These are phyloP conservation scores for Ceratocystiopsis minuta DNA, from an alignment of 2,329 filamentous ascomycete genomes.

Conservation along the genomic window DNA sequence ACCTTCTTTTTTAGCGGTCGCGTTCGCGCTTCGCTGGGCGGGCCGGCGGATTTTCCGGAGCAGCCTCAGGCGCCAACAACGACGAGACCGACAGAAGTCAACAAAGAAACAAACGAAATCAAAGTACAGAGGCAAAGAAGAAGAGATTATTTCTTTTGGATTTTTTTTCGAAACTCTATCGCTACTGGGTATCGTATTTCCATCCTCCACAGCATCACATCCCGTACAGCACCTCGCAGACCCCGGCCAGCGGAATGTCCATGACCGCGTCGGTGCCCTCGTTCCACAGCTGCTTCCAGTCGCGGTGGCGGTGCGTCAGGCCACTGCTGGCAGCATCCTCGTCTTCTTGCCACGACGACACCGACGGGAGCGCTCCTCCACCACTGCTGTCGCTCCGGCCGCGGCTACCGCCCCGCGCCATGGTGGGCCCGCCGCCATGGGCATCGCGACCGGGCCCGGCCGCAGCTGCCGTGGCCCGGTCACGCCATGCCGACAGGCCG, in stretches of 20 bases:
- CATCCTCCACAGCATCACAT: no score
- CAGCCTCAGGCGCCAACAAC: no score
- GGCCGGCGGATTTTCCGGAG: no score
- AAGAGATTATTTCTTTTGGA: no score
- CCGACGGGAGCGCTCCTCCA: no score
- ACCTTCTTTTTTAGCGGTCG: no score
- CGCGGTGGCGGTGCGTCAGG: constrained; percentile 15
- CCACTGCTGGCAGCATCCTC: background rate
- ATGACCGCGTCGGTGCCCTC: constrained; percentile 91
- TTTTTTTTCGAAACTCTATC: no score
- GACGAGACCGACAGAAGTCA: no score
- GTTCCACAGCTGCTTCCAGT: constrained; percentile 77
- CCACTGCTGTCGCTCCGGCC: background rate
- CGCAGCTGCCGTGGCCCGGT: background rate
- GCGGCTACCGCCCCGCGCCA: constrained; percentile 3
- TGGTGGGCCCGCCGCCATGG: constrained; percentile 5
- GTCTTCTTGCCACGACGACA: background rate
- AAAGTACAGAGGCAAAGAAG: no score
- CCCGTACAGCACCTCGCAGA: constrained; percentile 82
- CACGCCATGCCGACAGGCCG: constrained; percentile 3
- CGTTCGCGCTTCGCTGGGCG: no score
- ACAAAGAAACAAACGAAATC: no score
- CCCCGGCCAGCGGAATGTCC: constrained; percentile 87
- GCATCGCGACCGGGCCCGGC: constrained; percentile 8
- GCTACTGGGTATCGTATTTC: no score